Percentiles rank a stretch among this genome's conserved stretches.
phyloP scores from a whole-genome alignment of 2,329 filamentous ascomycete genomes.

The Xylaria digitata region DNA sequence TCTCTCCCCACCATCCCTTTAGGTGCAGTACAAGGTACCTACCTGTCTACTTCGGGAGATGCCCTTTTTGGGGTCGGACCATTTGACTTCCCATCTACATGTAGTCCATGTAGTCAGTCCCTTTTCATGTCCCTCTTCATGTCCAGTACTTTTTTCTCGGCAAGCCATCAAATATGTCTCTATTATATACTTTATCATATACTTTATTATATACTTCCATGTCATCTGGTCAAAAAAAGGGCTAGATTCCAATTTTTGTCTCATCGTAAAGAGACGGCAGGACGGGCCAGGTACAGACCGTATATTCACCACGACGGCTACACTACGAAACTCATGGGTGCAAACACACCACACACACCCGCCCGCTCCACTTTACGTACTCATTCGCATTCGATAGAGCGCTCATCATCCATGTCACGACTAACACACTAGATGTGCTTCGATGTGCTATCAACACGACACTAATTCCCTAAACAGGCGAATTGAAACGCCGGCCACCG shows the following conservation, averaged over 20 bases:
- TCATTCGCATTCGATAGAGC: conserved; percentile 31
- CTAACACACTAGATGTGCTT: conserved; percentile 2
- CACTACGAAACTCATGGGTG: conserved; percentile 33
- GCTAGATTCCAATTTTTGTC: not conserved
- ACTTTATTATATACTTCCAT: not conserved
- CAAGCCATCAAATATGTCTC: not conserved
- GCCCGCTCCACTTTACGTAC: conserved; percentile 29
- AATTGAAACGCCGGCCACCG: conserved; percentile 15
- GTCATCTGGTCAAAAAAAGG: not conserved
- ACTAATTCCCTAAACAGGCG: conserved; percentile 12
- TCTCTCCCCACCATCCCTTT: conserved; percentile 28
- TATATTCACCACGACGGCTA: conserved; percentile 25
- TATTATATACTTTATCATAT: too few relatives aligned
- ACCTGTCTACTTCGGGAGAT: conserved; percentile 22
- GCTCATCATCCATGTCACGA: conserved; percentile 24
- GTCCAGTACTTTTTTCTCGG: conserved; percentile 12
- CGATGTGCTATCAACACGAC: not conserved
- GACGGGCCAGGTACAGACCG: conserved; percentile 3
- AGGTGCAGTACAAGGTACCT: conserved; percentile 5
- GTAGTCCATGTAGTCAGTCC: not conserved
- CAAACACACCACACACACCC: conserved; percentile 33
- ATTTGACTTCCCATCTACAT: not conserved
- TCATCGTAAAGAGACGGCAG: not conserved
- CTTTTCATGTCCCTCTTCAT: conserved; percentile 12
- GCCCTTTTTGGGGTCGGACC: conserved; percentile 17